A percentile compares a stretch with the other conserved stretches of the same genome.
Evolutionary conservation across 805 yeast genomes (phyloP).

Genomic region (Vanderwaltozyma verrucispora): DNA sequence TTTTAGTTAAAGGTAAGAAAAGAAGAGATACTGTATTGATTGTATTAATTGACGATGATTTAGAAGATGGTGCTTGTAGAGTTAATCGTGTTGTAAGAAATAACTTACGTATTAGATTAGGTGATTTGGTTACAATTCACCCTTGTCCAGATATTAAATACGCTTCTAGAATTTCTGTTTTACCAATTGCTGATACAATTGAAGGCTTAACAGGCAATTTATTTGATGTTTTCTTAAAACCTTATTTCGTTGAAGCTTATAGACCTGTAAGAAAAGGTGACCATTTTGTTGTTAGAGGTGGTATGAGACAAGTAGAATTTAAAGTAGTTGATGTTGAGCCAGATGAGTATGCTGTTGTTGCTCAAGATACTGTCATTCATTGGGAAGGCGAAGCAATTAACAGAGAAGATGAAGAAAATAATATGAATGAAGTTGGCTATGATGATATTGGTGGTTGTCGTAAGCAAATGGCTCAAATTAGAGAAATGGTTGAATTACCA

Average conservation of each 20-base stretch:
- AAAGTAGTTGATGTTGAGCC: conserved; percentile 98
- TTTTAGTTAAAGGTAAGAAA: conserved; percentile 93
- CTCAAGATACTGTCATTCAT: conserved; percentile 96
- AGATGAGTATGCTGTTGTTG: conserved; percentile 92
- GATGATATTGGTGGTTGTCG: conserved; percentile 99
- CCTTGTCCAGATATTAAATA: conserved; percentile 98
- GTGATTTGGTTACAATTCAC: conserved; percentile 83
- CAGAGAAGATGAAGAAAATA: conserved; percentile 52
- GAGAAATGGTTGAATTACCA: conserved; percentile 97
- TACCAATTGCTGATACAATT: conserved; percentile 96
- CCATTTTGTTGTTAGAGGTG: conserved; percentile 92
- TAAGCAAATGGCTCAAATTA: conserved; percentile 98
- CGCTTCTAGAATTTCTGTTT: conserved; percentile 86
- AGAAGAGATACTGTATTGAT: conserved; percentile 95
- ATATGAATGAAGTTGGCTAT: conserved; percentile 93
- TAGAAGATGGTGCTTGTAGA: conserved; percentile 91
- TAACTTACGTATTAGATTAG: conserved; percentile 86
- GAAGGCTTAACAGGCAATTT: conserved; percentile 96
- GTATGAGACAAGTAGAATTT: conserved; percentile 99
- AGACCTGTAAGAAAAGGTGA: conserved; percentile 98
- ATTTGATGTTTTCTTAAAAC: conserved; percentile 92
- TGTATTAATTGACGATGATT: conserved; percentile 91
- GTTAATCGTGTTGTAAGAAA: conserved; percentile 93
- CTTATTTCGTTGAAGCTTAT: conserved; percentile 97
- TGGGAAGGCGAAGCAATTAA: conserved; percentile 98